Conservation (phyloP, 139 green algal genomes). For the Chlorella sp. region DNA sequence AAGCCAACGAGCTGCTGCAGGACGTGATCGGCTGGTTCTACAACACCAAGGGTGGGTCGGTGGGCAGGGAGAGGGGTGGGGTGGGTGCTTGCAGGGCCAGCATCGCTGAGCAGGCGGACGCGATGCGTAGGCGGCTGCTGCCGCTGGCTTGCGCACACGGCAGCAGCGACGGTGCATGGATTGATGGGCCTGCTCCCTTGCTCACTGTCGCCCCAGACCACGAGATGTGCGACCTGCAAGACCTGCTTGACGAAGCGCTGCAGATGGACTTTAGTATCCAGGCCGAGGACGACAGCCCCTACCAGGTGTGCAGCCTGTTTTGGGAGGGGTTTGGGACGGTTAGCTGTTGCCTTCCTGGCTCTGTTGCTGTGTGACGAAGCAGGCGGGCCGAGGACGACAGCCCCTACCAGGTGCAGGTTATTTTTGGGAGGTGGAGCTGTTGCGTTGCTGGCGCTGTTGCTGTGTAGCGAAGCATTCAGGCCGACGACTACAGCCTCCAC, state of each 20-base stretch:
- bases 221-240: constrained; percentile 44
- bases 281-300: constrained; percentile 53
- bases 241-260: constrained; percentile 45
- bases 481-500: constrained; percentile 44
- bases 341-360: too few relatives aligned
- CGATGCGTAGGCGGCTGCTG: not conserved
- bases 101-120: not conserved
- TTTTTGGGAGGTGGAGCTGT: too few relatives aligned
- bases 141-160: not conserved
- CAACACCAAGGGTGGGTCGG: constrained; percentile 67
- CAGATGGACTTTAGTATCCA: constrained; percentile 54
- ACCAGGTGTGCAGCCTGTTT: constrained; percentile 1
- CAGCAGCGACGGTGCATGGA: not conserved
- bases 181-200: not conserved
- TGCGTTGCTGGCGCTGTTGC: not conserved
- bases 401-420: constrained; percentile 30
- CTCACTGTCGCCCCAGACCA: constrained; percentile 29
- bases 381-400: constrained; percentile 54
- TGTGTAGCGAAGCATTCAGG: constrained; percentile 48
- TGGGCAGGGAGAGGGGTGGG: not conserved
- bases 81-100: not conserved
- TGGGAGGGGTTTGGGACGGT: too few relatives aligned
- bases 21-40: constrained; percentile 91
- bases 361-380: constrained; percentile 36
- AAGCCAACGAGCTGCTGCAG: constrained; percentile 72